phyloP scores from a whole-genome alignment of 2,329 filamentous ascomycete genomes.

The Nannizzia gypsea region DNA sequence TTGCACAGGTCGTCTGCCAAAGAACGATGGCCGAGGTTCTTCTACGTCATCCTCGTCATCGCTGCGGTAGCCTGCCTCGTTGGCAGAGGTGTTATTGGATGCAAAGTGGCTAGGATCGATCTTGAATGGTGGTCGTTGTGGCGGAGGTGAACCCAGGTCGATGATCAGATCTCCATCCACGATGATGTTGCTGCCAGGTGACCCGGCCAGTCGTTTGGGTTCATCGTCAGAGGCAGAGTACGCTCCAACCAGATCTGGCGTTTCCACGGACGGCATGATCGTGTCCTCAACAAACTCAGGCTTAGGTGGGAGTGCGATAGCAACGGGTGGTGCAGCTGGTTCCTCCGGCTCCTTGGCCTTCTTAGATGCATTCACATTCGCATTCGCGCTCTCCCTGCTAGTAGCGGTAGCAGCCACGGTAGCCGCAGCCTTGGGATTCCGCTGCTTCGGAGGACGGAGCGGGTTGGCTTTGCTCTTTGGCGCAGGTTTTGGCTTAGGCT shows the following conservation, averaged over 20 bases:
- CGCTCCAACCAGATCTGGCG: slow-evolving; percentile 18
- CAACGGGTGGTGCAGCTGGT: slow-evolving; percentile 10
- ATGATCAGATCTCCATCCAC: slow-evolving; percentile 38
- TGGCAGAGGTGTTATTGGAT: slow-evolving; percentile 29
- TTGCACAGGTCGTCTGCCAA: slow-evolving; percentile 14
- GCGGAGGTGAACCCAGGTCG: slow-evolving; percentile 37
- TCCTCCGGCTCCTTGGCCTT: neutral
- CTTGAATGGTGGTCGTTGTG: slow-evolving; percentile 27
- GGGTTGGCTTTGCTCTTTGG: slow-evolving; percentile 22
- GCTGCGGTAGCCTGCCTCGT: slow-evolving; percentile 24
- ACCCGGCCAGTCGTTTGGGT: slow-evolving; percentile 23
- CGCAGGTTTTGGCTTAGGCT: slow-evolving; percentile 16
- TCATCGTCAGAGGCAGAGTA: slow-evolving; percentile 26
- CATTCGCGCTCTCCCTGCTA: neutral
- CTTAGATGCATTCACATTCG: neutral
- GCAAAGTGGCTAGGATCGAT: slow-evolving; percentile 33
- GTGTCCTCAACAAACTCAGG: slow-evolving; percentile 15
- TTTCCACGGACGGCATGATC: slow-evolving; percentile 15
- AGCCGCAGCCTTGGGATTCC: neutral
- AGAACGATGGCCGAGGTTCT: slow-evolving; percentile 28
- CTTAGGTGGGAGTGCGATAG: slow-evolving; percentile 12
- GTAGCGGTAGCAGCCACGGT: neutral
- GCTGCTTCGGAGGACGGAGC: slow-evolving; percentile 19
- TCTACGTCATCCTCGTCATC: slow-evolving; percentile 30
- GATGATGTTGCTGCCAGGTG: slow-evolving; percentile 34